These are phyloP conservation scores for Daldinia decipiens DNA, from an alignment of 495 filamentous ascomycete genomes.

Conservation along the genomic window DNA sequence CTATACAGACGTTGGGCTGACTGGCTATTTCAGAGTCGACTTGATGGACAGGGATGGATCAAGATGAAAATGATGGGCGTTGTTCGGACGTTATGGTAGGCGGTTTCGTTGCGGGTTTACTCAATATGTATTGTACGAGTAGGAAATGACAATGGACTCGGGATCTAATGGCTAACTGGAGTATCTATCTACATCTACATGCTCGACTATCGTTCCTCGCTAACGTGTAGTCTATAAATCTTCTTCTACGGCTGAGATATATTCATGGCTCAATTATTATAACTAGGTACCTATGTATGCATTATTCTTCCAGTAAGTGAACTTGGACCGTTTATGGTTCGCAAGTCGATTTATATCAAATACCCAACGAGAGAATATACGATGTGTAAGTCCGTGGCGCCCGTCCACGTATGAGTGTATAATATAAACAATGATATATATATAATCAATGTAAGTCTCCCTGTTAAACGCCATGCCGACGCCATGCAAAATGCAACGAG, in stretches of 20 bases:
- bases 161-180: constrained; percentile 5
- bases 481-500: constrained; percentile 45
- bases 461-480: constrained; percentile 42
- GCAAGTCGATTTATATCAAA: constrained; percentile 23
- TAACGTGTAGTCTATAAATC: neutral
- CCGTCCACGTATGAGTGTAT: constrained; percentile 23
- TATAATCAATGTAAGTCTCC: constrained; percentile 17
- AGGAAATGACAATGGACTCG: constrained; percentile 18
- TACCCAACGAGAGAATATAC: constrained; percentile 29
- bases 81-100: constrained; percentile 22
- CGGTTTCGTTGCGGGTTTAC: constrained; percentile 16
- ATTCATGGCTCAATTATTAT: too few species aligned
- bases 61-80: constrained; percentile 4
- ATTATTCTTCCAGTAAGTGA: too few species aligned
- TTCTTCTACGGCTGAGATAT: too few species aligned
- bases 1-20: constrained; percentile 21
- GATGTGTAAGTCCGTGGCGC: constrained; percentile 11
- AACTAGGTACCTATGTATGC: too few species aligned
- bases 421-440: constrained; percentile 31
- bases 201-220: neutral
- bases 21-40: constrained; percentile 10
- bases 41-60: constrained; percentile 22
- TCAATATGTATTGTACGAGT: constrained; percentile 31
- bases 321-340: constrained; percentile 12
- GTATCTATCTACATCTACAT: neutral